Evolutionary conservation across 2,329 filamentous ascomycete genomes (phyloP).

Genomic region (Zymoseptoria passerinii): DNA sequence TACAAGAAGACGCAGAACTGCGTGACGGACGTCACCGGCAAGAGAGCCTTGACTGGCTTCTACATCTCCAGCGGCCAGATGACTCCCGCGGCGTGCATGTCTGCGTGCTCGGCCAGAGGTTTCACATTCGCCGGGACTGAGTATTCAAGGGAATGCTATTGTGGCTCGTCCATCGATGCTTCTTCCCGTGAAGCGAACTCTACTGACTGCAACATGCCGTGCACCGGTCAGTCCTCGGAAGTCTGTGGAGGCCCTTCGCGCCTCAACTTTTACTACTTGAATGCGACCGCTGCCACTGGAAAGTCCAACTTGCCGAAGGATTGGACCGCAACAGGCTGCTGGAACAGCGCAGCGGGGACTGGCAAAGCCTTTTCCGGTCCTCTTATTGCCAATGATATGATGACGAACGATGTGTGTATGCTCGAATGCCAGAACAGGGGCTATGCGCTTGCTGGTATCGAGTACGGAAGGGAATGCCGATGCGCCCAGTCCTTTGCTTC

Average conservation of each 20-base stretch:
- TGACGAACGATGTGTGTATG: background rate
- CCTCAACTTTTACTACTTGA: background rate
- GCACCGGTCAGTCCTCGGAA: background rate
- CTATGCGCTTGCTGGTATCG: conserved; percentile 29
- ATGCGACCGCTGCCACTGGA: background rate
- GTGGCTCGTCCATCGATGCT: background rate
- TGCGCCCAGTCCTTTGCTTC: conserved; percentile 11
- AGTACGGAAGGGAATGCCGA: conserved; percentile 25
- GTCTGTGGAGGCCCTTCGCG: background rate
- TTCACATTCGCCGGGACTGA: background rate
- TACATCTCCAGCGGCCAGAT: background rate
- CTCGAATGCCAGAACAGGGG: background rate
- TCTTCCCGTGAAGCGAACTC: background rate
- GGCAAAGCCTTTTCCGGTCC: background rate
- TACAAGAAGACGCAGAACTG: background rate
- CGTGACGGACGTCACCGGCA: background rate
- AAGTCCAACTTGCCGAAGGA: background rate
- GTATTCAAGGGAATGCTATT: background rate
- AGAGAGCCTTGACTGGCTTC: background rate
- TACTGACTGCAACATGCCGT: background rate
- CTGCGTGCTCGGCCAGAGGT: background rate
- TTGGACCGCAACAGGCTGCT: background rate
- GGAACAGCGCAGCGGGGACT: background rate
- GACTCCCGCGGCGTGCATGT: background rate
- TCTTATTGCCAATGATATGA: background rate